Conservation (phyloP, 169 alveolate species). For the Perkinsus chesapeaki region DNA sequence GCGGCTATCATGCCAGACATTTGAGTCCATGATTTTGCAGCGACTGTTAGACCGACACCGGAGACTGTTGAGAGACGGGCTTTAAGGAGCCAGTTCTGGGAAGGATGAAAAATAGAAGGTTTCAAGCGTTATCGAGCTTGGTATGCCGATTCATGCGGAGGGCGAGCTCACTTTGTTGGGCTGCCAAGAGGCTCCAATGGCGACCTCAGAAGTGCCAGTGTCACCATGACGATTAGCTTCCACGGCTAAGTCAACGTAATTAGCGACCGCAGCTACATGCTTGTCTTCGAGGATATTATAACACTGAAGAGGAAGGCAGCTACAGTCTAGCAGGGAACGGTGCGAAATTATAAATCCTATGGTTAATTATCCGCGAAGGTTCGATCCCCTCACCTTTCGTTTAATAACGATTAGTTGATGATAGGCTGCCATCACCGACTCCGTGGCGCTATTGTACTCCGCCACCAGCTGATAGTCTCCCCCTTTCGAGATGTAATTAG, state of each 20-base stretch:
- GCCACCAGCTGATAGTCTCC: neutral
- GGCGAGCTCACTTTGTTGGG: neutral
- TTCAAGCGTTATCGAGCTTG: neutral
- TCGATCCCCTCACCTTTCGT: neutral
- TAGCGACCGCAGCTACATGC: neutral
- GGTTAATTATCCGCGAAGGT: neutral
- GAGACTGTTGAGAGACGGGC: neutral
- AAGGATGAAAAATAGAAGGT: neutral
- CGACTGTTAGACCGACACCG: neutral
- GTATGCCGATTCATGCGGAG: too few species aligned
- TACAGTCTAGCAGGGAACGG: too few species aligned
- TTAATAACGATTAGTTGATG: neutral
- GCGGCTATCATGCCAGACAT: neutral
- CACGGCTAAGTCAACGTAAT: neutral
- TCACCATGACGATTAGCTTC: neutral
- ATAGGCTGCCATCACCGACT: neutral
- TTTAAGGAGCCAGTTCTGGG: neutral
- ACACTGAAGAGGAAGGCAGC: too few species aligned
- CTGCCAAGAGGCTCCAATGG: neutral
- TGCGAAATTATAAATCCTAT: too few species aligned
- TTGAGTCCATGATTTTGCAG: neutral
- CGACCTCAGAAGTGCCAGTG: neutral
- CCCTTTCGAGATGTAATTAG: neutral
- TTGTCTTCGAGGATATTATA: neutral
- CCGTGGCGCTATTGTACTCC: neutral